These are phyloP conservation scores for Pseudogymnoascus sp. DNA, from an alignment of 2,329 filamentous ascomycete genomes.

Conservation along the genomic window DNA sequence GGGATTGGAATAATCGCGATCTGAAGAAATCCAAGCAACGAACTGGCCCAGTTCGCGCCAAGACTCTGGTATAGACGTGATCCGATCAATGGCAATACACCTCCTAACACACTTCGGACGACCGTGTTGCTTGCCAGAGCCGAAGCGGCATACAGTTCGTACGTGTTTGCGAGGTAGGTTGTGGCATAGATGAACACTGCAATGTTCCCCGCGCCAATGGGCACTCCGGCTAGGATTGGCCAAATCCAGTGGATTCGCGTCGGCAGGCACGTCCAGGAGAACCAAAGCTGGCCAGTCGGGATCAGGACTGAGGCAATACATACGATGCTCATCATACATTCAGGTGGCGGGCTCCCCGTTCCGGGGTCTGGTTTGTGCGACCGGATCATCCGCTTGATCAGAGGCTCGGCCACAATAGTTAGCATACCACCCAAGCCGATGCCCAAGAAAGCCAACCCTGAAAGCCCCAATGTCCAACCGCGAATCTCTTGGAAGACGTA, in stretches of 20 bases:
- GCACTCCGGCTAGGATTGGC: constrained; percentile 69
- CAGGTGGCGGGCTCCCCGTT: constrained; percentile 66
- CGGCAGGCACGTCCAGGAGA: constrained; percentile 81
- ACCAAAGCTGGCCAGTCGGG: constrained; percentile 74
- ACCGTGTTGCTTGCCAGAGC: constrained; percentile 76
- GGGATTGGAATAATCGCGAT: constrained; percentile 71
- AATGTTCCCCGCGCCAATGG: constrained; percentile 71
- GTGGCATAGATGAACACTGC: constrained; percentile 74
- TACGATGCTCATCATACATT: constrained; percentile 74
- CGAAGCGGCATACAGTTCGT: constrained; percentile 74
- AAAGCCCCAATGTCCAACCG: constrained; percentile 67
- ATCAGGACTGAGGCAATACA: constrained; percentile 68
- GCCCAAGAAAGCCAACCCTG: constrained; percentile 72
- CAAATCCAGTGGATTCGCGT: constrained; percentile 72
- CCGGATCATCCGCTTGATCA: constrained; percentile 73
- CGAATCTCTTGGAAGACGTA: constrained; percentile 70
- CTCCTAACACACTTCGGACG: constrained; percentile 65
- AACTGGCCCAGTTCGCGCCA: constrained; percentile 72
- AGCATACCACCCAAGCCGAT: constrained; percentile 57
- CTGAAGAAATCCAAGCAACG: constrained; percentile 66
- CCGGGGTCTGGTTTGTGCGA: constrained; percentile 64
- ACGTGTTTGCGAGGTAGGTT: constrained; percentile 73
- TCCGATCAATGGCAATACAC: constrained; percentile 68
- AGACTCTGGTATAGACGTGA: constrained; percentile 62
- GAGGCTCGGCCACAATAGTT: constrained; percentile 57